These are phyloP conservation scores for Colletotrichum ledebouriae DNA, from an alignment of 2,329 filamentous ascomycete species.

Conservation along the genomic window DNA sequence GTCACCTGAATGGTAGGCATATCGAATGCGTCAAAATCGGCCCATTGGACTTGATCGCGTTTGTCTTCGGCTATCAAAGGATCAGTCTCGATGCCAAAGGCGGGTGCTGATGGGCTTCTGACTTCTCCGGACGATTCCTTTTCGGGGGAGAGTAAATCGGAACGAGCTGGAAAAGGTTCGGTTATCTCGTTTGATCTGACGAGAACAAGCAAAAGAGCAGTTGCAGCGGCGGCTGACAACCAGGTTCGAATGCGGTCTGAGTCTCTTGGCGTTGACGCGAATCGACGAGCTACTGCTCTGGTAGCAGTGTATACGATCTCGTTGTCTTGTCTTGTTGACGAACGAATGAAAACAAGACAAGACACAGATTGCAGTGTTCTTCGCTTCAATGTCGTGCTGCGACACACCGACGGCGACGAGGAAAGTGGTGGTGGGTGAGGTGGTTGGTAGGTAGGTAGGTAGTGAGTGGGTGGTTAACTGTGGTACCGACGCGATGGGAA, in stretches of 20 bases:
- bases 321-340: no score
- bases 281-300: no score
- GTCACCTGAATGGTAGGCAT: constrained; percentile 73
- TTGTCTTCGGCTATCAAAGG: neutral
- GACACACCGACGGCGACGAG: neutral
- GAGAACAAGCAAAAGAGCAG: neutral
- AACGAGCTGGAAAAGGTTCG: neutral
- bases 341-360: no score
- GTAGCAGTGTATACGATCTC: no score
- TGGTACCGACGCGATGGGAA: constrained; percentile 33
- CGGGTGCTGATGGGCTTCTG: constrained; percentile 7
- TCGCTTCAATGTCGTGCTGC: no score
- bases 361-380: no score
- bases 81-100: constrained; percentile 2
- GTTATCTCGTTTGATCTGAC: neutral
- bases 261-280: no score
- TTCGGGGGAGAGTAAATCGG: neutral
- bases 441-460: no score
- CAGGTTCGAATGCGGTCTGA: no score
- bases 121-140: neutral
- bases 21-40: constrained; percentile 44
- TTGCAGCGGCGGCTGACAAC: no score
- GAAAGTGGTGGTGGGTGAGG: no score
- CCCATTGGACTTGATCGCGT: constrained; percentile 35
- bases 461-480: constrained; percentile 3